phyloP scores from a whole-genome alignment of 345 rosid species.

The Eucalyptus tenuipes region DNA sequence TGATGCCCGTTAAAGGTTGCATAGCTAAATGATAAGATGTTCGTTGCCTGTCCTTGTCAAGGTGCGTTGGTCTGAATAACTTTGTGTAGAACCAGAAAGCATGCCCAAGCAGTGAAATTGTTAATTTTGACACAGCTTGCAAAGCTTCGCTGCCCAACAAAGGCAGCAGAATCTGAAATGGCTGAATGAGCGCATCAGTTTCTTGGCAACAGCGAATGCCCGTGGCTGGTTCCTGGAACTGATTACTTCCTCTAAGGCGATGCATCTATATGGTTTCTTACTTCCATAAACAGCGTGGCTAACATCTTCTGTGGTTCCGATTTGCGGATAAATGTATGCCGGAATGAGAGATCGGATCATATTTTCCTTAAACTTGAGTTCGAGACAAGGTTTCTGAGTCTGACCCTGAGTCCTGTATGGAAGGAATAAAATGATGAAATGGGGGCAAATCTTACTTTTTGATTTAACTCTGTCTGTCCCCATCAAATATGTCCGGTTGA shows the following conservation, averaged over 20 bases:
- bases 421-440: background rate
- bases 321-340: background rate
- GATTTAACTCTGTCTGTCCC: background rate
- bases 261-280: background rate
- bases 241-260: background rate
- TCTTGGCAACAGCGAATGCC: background rate
- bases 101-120: background rate
- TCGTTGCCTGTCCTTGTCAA: too few relatives aligned
- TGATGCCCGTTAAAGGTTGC: rapidly evolving
- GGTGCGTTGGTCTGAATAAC: background rate
- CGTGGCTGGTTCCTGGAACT: background rate
- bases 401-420: background rate
- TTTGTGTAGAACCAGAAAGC: background rate
- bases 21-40: rapidly evolving
- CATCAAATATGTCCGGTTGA: background rate
- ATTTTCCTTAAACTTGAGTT: background rate
- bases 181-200: background rate
- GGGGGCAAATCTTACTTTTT: background rate
- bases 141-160: background rate
- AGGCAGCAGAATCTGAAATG: background rate
- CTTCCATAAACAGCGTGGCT: background rate
- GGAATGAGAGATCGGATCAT: background rate
- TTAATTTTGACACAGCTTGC: background rate
- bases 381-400: background rate
- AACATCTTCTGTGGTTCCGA: background rate